Base-by-base conservation (phyloP, 441 rosid species). In the Gossypium schwendimanii region DNA sequence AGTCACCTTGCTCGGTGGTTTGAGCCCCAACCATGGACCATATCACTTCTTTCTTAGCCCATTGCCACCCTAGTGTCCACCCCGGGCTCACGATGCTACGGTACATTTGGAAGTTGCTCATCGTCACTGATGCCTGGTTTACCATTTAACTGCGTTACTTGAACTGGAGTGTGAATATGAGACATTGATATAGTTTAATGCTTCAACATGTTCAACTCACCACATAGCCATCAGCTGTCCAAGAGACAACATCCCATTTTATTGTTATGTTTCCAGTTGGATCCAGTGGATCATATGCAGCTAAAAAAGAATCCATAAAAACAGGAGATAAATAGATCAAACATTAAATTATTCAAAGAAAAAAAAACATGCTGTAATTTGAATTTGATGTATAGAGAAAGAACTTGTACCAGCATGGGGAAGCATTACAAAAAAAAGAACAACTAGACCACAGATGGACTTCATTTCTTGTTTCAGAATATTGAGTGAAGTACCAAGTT, bases 241-340 rank as follows among this genome's bases (percentile, higher is more conserved):
- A 89, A 67, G 93, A 89, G 87, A 89, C 78, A 21, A 89, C 73
- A 62, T 89, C 91, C 93, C 93, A 89, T 83, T 86, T 89, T 77
- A 89, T 81, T 15, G 93, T 89, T 73, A 89, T 68, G 76, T 89
- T 89, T 65, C 93, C 91, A 58, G 77, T 79, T 14, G 93, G 93
- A 82, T 89, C 93, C 70, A 89, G 70, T 3, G 93, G 87, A 78
- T 89, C 93, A 71, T 87, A 89, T 24, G 93, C 87, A 77, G 65
- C 93, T 89, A 52, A 50, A 54, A 68, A 68, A 74, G 41, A 36
- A 36, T 36, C 70, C 70, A 69, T 26, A 52, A 59, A 74, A 62
- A 36, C 68, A 52, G 70, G 28, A 24, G 69, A 69, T 23, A 57
- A 10, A 23, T 6, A 45, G 20, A 47, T 63, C 53, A 44, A 41